Evolutionary conservation across 2,329 filamentous ascomycete genomes (phyloP).

Genomic region (Rosellinia necatrix): DNA sequence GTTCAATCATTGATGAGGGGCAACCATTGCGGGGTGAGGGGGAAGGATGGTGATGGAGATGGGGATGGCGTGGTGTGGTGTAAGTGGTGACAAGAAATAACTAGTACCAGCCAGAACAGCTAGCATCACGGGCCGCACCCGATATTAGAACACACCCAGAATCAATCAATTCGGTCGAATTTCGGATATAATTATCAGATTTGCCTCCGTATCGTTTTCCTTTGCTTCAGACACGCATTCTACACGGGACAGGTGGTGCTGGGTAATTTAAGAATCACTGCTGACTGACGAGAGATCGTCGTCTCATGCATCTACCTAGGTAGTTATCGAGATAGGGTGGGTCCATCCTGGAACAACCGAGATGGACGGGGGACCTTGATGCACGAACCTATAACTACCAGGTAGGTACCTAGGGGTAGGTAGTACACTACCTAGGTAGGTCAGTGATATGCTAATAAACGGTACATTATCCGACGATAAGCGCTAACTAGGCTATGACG

Average conservation of each 20-base stretch:
- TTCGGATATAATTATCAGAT: background rate
- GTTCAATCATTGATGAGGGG: constrained; percentile 17
- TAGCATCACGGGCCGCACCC: background rate
- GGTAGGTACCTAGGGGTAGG: background rate
- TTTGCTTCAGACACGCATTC: no score
- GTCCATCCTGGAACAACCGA: no score
- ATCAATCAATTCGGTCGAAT: background rate
- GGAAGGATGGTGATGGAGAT: no score
- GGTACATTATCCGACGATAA: background rate
- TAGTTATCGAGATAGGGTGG: no score
- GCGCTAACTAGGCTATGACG: no score
- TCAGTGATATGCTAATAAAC: background rate
- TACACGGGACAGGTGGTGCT: no score
- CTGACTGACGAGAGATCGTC: no score
- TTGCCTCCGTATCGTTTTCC: background rate
- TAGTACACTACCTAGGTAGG: background rate
- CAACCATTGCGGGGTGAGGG: constrained; percentile 21
- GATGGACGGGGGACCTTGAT: background rate
- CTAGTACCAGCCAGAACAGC: background rate
- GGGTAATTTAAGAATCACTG: no score
- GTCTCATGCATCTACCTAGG: no score
- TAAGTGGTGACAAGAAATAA: background rate
- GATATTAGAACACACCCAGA: background rate
- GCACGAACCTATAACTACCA: background rate
- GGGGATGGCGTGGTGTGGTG: background rate